phyloP scores from a whole-genome alignment of 2,329 filamentous ascomycete species.

The Colletotrichum sp. region DNA sequence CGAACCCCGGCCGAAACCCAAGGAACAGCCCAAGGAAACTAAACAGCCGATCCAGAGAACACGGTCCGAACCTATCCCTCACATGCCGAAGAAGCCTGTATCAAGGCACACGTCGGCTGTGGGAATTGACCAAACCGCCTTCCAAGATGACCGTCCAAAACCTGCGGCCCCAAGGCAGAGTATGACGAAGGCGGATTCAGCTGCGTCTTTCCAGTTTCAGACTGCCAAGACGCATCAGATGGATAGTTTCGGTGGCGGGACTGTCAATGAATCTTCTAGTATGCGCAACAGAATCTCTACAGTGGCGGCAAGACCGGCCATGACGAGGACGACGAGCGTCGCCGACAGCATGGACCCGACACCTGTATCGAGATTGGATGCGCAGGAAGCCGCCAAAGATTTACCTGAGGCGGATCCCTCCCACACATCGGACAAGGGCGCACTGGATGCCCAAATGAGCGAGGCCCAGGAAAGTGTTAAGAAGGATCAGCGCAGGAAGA shows the following conservation, averaged over 20 bases:
- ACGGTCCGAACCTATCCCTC: slow-evolving; percentile 5
- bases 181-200: neutral
- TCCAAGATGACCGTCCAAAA: slow-evolving; percentile 31
- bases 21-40: neutral
- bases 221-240: slow-evolving; percentile 44
- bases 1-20: neutral
- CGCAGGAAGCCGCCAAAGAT: neutral
- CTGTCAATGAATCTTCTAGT: slow-evolving; percentile 42
- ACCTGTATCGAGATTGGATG: neutral
- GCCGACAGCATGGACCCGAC: slow-evolving; percentile 16
- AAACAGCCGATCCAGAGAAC: slow-evolving; percentile 16
- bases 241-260: slow-evolving; percentile 30
- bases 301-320: neutral
- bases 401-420: neutral
- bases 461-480: neutral
- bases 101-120: slow-evolving; percentile 25
- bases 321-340: slow-evolving; percentile 1
- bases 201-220: slow-evolving; percentile 42
- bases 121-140: slow-evolving; percentile 43
- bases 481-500: neutral
- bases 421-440: neutral
- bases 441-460: neutral
- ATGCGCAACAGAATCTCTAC: slow-evolving; percentile 47
- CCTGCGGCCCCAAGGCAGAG: neutral
- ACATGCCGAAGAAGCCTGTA: slow-evolving; percentile 6